Base-by-base conservation (phyloP, 495 filamentous ascomycete genomes). In the Xylaria flabelliformis region DNA sequence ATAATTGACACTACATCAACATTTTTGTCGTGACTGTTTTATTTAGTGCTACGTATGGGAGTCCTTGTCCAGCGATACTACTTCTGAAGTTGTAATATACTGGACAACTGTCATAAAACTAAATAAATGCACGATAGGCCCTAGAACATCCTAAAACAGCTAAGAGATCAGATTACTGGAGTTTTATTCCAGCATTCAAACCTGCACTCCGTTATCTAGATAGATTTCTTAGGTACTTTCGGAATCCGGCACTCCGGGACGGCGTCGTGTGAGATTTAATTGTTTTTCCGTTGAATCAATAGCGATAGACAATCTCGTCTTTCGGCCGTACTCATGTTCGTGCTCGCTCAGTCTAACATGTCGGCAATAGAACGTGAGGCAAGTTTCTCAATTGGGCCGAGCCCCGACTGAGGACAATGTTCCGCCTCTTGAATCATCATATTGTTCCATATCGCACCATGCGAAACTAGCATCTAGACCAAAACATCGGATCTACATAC, bases 341-440 rank as follows among this genome's bases (percentile, higher is more conserved):
- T 13, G 10, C 10, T 42, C 6, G 48, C 53, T 58, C 51, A 9
- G 12, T 46, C 13, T 46, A 34, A n/a, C 58, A 61, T 39, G 41
- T 9, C 17, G 32, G 56, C 32, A 61, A 39, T 61, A 61, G 58
- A 61, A 21, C 7, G 19, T 10, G 32, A 61, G 7, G 58, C 58
- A 19, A 61, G 58, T 61, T 44, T 64, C 39, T 64, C 61, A 64
- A 64, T 64, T 64, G 10, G 39, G 13, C 61, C 61, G 61, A 44
- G 32, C 8, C 58, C 58, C 34, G 58, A 39, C 34, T 17, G 58
- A n/a, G 58, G 58, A 6, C 58, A 61, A 61, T 61, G 58, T n/a
- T 39, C 32, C 58, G 58, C 58, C 34, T 39, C 7, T 21, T 39
- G 7, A 10, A 7, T 61, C 32, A 21, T 41, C 29, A 19, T 39